A percentile compares a stretch with the other conserved stretches of the same genome.
phyloP scores from a whole-genome alignment of 768 basidiomycete species.

The Panellus pusillus region DNA sequence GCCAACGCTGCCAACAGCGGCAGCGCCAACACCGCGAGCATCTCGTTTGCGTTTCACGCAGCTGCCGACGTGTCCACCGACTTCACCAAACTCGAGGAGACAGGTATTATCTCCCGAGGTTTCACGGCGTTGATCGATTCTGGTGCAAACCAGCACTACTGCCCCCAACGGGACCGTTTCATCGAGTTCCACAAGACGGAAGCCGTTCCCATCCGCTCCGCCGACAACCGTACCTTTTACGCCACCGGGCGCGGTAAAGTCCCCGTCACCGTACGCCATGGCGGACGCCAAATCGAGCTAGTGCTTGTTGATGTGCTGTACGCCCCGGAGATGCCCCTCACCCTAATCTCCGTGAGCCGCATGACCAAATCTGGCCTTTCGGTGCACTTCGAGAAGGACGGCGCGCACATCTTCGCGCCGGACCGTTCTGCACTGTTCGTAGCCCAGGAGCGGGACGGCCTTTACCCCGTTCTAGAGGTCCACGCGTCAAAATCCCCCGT shows the following conservation, averaged over 20 bases:
- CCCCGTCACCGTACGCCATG: conserved; percentile 18
- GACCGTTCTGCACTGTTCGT: background rate
- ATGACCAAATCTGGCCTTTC: conserved; percentile 10
- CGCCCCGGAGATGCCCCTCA: background rate
- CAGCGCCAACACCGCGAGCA: background rate
- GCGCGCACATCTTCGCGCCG: background rate
- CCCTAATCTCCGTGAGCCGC: conserved; percentile 13
- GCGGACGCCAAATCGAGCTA: conserved; percentile 7
- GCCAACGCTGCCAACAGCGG: background rate
- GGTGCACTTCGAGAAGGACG: background rate
- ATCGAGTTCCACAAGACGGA: conserved; percentile 4
- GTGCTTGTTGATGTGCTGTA: background rate
- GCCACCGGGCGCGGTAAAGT: conserved; percentile 24
- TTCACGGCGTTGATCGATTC: background rate
- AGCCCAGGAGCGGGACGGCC: background rate
- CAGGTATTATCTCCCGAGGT: background rate
- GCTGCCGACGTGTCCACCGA: background rate
- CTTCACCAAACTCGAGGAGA: background rate
- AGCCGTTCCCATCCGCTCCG: conserved; percentile 21
- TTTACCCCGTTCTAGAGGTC: background rate
- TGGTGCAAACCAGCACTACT: background rate
- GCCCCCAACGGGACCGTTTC: background rate
- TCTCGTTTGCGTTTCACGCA: background rate
- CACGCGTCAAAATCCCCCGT: conserved; percentile 1
- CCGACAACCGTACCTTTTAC: conserved; percentile 24